A percentile compares a stretch with the other conserved stretches of the same genome.
Conservation (phyloP, 164 flowering plant species). For the Kingdonia uniflora region DNA sequence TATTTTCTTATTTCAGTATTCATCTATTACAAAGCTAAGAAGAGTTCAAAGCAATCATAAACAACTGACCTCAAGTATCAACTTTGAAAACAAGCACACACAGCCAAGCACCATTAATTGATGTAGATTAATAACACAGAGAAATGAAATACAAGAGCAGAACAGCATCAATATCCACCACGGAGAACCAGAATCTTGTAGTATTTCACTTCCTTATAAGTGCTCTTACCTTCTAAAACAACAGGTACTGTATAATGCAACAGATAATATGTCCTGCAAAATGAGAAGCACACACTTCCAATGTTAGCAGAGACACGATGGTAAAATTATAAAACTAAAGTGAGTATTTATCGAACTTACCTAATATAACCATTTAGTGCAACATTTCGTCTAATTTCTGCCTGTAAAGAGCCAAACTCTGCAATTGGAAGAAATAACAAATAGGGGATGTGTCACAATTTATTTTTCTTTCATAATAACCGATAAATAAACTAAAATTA, state of each 20-base stretch:
- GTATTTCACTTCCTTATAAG: background rate
- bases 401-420: constrained; percentile 90
- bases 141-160: background rate
- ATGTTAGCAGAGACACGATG: background rate
- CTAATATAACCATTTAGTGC: constrained; percentile 17
- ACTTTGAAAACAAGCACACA: background rate
- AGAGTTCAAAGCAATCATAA: no score
- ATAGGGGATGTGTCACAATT: background rate
- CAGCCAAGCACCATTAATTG: constrained; percentile 6
- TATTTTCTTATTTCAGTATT: background rate
- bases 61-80: no score
- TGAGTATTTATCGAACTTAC: constrained; percentile 7
- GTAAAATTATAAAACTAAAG: background rate
- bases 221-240: background rate
- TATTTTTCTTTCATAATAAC: background rate
- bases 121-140: constrained; percentile 3
- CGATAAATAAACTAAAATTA: no score
- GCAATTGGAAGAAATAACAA: constrained; percentile 17
- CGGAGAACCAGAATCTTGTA: constrained; percentile 2
- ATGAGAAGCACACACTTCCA: background rate
- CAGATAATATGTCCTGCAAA: constrained; percentile 11
- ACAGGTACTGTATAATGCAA: background rate
- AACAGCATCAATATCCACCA: background rate
- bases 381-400: constrained; percentile 91
- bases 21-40: constrained; percentile 3